These are phyloP conservation scores for Coccomyxa sp. DNA, from an alignment of 139 green algal species.

Conservation along the genomic window DNA sequence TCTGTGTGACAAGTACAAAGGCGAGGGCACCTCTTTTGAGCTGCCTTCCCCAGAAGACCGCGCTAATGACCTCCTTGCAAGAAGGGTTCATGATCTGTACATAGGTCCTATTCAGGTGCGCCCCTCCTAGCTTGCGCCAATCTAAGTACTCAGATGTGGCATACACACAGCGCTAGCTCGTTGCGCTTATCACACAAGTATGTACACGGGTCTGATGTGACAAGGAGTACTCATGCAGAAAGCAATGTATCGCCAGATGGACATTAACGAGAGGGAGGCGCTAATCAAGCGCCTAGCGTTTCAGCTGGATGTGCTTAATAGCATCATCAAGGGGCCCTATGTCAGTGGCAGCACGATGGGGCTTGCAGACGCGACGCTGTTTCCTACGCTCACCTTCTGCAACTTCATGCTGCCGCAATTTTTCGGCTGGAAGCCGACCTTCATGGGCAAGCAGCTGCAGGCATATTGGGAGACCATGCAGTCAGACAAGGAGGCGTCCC, in stretches of 20 bases:
- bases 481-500: conserved; percentile 31
- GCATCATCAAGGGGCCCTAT: conserved; percentile 45
- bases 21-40: conserved; percentile 34
- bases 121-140: neutral
- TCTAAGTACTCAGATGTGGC: neutral
- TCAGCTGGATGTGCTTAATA: conserved; percentile 69
- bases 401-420: conserved; percentile 52
- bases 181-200: no score
- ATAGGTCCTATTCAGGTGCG: conserved; percentile 51
- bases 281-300: conserved; percentile 45
- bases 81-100: conserved; percentile 70
- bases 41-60: conserved; percentile 48
- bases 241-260: conserved; percentile 62
- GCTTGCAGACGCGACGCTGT: conserved; percentile 53
- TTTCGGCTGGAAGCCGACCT: conserved; percentile 71
- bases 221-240: neutral
- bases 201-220: no score
- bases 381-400: conserved; percentile 17
- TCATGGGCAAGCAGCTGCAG: conserved; percentile 55
- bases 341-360: conserved; percentile 35
- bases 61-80: conserved; percentile 35
- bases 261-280: conserved; percentile 36
- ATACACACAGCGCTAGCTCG: neutral
- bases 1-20: conserved; percentile 61
- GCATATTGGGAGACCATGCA: conserved; percentile 53